Evolutionary conservation across 164 flowering plant genomes (phyloP).

Genomic region (Annona cherimola): DNA sequence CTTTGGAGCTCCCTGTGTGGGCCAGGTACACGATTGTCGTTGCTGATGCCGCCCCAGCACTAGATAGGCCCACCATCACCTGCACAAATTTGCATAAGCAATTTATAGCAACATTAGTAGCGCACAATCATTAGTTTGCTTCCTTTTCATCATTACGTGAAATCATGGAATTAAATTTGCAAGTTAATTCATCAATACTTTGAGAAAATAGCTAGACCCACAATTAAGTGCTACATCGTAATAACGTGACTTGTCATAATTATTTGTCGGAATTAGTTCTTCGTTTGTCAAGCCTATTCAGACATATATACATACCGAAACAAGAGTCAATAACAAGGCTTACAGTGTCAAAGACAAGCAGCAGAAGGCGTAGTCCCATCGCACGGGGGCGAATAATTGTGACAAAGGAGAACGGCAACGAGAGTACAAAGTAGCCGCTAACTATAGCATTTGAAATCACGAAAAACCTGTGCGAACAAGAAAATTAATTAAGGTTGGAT

Average conservation of each 20-base stretch:
- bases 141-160: too few species aligned
- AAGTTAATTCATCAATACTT: too few species aligned
- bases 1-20: slow-evolving; percentile 67
- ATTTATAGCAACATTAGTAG: too few species aligned
- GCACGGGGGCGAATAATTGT: slow-evolving; percentile 50
- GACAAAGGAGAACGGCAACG: slow-evolving; percentile 72
- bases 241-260: not conserved
- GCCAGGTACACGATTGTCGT: slow-evolving; percentile 82
- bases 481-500: slow-evolving; percentile 17
- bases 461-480: slow-evolving; percentile 52
- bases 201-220: not conserved
- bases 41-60: slow-evolving; percentile 53
- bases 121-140: too few species aligned
- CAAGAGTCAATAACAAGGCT: slow-evolving; percentile 2
- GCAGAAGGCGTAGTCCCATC: slow-evolving; percentile 42
- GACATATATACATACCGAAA: too few species aligned
- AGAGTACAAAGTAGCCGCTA: slow-evolving; percentile 60
- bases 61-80: slow-evolving; percentile 34
- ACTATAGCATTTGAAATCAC: slow-evolving; percentile 60
- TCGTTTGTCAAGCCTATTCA: too few species aligned
- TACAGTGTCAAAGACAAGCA: slow-evolving; percentile 65
- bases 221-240: not conserved
- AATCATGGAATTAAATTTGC: too few species aligned
- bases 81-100: slow-evolving; percentile 11
- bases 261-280: too few species aligned